These are phyloP conservation scores for Apodospora peruviana DNA, from an alignment of 495 filamentous ascomycete species.

Conservation along the genomic window DNA sequence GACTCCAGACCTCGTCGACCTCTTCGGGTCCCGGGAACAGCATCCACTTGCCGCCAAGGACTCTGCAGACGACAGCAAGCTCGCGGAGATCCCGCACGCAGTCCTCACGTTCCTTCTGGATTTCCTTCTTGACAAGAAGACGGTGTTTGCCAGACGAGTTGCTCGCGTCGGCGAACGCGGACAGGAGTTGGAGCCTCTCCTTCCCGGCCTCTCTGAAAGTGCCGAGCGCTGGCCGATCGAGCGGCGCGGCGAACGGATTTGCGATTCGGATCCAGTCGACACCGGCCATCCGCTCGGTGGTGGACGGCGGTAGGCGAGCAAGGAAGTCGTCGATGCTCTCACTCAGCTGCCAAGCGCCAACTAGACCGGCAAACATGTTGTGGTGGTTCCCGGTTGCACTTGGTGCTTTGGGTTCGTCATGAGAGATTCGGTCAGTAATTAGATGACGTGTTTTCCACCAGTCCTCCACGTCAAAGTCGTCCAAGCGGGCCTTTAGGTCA, in stretches of 20 bases:
- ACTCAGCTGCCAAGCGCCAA: conserved; percentile 42
- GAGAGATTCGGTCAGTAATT: conserved; percentile 6
- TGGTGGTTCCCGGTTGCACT: conserved; percentile 11
- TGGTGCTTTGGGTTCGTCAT: background rate
- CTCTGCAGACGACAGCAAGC: conserved; percentile 36
- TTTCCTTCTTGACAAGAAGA: conserved; percentile 26
- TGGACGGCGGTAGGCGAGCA: conserved; percentile 58
- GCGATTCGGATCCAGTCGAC: conserved; percentile 64
- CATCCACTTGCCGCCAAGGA: conserved; percentile 60
- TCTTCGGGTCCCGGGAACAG: conserved; percentile 54
- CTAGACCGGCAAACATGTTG: conserved; percentile 40
- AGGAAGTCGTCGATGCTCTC: conserved; percentile 63
- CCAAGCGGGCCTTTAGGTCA: conserved; percentile 26
- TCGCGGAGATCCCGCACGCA: conserved; percentile 50
- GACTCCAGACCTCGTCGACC: conserved; percentile 60
- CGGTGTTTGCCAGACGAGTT: conserved; percentile 8
- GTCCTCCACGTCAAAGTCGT: conserved; percentile 33
- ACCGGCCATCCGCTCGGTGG: conserved; percentile 30
- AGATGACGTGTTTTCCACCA: conserved; percentile 21
- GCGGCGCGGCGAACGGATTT: conserved; percentile 43
- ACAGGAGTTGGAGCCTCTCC: conserved; percentile 29
- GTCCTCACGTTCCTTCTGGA: conserved; percentile 44
- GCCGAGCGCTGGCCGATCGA: background rate
- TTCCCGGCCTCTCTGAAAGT: conserved; percentile 26
- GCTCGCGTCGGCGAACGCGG: conserved; percentile 22